These are phyloP conservation scores for Elsinoe perseae DNA, from an alignment of 2,329 filamentous ascomycete genomes.

Conservation along the genomic window DNA sequence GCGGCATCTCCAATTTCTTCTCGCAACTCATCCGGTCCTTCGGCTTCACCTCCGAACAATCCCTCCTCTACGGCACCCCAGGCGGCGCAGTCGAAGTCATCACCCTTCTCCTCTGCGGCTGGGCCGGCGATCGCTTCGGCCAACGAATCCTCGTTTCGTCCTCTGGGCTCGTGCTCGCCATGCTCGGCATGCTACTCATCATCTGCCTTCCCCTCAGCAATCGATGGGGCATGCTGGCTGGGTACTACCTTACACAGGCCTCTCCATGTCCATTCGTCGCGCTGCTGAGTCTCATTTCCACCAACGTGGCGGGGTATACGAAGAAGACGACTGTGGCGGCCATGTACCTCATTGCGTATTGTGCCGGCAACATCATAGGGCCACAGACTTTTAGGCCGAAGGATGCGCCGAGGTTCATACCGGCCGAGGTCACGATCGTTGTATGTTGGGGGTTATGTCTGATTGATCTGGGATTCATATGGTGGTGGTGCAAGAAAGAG, in stretches of 20 bases:
- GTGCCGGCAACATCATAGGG: conserved; percentile 49
- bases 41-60: conserved; percentile 56
- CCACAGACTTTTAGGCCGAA: conserved; percentile 51
- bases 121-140: conserved; percentile 48
- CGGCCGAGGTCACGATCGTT: conserved; percentile 54
- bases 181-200: conserved; percentile 58
- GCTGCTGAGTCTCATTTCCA: conserved; percentile 54
- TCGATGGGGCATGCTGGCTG: conserved; percentile 52
- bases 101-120: conserved; percentile 48
- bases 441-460: conserved; percentile 51
- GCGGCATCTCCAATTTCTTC: conserved; percentile 54
- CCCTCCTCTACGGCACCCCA: conserved; percentile 57
- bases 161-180: conserved; percentile 44
- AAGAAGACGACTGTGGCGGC: conserved; percentile 54
- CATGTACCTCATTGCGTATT: conserved; percentile 46
- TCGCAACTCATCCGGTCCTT: conserved; percentile 55
- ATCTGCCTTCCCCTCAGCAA: conserved; percentile 53
- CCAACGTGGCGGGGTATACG: conserved; percentile 53
- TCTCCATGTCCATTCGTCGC: conserved; percentile 56
- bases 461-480: conserved; percentile 53
- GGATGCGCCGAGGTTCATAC: conserved; percentile 53
- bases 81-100: conserved; percentile 59
- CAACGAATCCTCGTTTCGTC: conserved; percentile 52
- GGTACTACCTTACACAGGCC: conserved; percentile 59
- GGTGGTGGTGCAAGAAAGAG: conserved; percentile 51